Evolutionary conservation across 2,329 filamentous ascomycete species (phyloP).

Genomic region (Trichoderma asperellum): DNA sequence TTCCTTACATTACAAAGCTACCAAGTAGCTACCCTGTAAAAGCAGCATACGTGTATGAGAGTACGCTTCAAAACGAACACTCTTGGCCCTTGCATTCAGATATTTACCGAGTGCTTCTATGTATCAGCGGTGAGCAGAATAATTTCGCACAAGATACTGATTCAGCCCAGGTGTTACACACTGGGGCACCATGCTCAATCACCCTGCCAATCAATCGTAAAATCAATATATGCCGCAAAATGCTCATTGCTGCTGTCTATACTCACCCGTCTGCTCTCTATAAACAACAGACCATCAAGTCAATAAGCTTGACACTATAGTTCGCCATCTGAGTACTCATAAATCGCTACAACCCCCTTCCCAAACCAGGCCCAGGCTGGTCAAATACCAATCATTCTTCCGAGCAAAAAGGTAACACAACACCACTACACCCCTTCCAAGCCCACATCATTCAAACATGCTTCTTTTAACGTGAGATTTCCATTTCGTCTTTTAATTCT

Average conservation of each 20-base stretch:
- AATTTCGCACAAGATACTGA: background rate
- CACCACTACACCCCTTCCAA: background rate
- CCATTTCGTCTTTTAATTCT: slow-evolving; percentile 18
- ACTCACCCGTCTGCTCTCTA: background rate
- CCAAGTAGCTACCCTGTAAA: background rate
- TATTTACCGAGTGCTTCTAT: background rate
- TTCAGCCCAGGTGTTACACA: background rate
- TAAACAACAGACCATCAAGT: background rate
- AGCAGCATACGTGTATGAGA: background rate
- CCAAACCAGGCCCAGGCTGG: background rate
- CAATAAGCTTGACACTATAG: background rate
- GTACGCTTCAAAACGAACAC: too few species aligned
- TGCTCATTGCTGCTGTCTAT: background rate
- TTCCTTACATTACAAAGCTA: too few species aligned
- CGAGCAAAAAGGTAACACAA: background rate
- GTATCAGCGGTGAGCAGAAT: background rate
- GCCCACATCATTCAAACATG: background rate
- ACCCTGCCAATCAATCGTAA: background rate
- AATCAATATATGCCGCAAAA: background rate
- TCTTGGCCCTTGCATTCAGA: too few species aligned
- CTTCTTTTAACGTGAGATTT: slow-evolving; percentile 6
- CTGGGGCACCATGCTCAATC: too few species aligned
- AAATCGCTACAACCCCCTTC: background rate
- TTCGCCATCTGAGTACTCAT: background rate
- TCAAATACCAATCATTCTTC: background rate